Base-by-base conservation (phyloP, 495 filamentous ascomycete genomes). In the Filosporella fistucella region DNA sequence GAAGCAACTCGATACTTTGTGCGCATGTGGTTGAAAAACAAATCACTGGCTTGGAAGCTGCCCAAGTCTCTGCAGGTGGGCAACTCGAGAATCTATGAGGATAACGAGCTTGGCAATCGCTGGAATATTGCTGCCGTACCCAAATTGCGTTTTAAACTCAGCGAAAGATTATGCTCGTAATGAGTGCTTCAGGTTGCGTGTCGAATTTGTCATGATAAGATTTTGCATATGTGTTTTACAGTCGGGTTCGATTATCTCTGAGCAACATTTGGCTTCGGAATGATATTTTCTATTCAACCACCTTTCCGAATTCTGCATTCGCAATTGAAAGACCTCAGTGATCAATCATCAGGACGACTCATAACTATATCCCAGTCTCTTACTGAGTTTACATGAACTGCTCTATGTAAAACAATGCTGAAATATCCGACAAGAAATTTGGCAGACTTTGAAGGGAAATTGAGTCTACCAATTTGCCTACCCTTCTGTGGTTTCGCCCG, bases 1-100 rank as follows among this genome's bases (percentile, higher is more conserved):
- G 39, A 42, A 4, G n/a, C n/a, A n/a, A n/a, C 8, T 5, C 54
- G 68, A 23, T 63, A 72, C 34, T 50, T 72, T 14, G 50, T 72
- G 7, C 52, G 68, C 0, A 60, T 69, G 48, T 70, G 67, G 67
- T 55, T 70, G 2, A 63, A 60, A 47, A 64, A 68, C 39, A 52
- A 58, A 8, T 55, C 51, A 23, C 32, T 67, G 14, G 63, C 62
- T 1, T 72, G 68, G 68, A 51, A 58, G 46, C 42, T 69, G 7
- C 66, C 66, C 6, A 12, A 45, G 10, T 24, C 33, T 8, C 44
- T 69, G 14, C 53, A 54, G 49, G 46, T 58, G 33, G 63, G 58
- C 23, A 60, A 56, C 33, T 49, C 44, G 16, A 26, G 65, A 11
- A 61, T 67, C 20, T 67, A 64, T 46, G 61, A 59, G 22, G 49